A percentile compares a stretch with the other conserved stretches of the same genome.
These are phyloP conservation scores for Tephrocybe sp. DNA, from an alignment of 768 basidiomycete species.

Conservation along the genomic window DNA sequence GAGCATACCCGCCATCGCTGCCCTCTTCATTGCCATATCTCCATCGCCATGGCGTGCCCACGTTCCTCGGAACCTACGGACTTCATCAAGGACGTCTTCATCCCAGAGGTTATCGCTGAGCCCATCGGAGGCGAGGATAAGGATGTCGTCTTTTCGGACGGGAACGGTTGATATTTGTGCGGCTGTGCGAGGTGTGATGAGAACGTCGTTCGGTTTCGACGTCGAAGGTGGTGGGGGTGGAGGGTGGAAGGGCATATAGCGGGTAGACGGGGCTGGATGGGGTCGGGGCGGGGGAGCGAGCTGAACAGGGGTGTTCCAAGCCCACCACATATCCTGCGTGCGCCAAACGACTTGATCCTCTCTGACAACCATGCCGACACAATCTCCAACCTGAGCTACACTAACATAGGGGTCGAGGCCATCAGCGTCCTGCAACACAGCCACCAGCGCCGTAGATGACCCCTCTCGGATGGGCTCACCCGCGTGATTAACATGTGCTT, in stretches of 20 bases:
- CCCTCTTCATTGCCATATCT: slow-evolving; percentile 3
- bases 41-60: slow-evolving; percentile 4
- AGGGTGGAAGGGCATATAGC: slow-evolving; percentile 1
- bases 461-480: slow-evolving; percentile 48
- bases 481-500: slow-evolving; percentile 47
- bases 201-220: neutral
- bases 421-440: slow-evolving; percentile 50
- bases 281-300: slow-evolving; percentile 23
- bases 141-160: slow-evolving; percentile 67
- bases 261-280: neutral
- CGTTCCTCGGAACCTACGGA: slow-evolving; percentile 44
- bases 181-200: slow-evolving; percentile 34
- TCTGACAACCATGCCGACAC: slow-evolving; percentile 84
- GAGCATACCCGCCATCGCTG: slow-evolving; percentile 62
- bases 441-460: slow-evolving; percentile 68
- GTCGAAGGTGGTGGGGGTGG: slow-evolving; percentile 11
- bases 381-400: slow-evolving; percentile 86
- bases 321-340: slow-evolving; percentile 93
- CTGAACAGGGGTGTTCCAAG: slow-evolving; percentile 48
- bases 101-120: slow-evolving; percentile 89
- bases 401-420: slow-evolving; percentile 62
- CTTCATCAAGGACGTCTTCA: slow-evolving; percentile 82
- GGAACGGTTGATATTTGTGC: slow-evolving; percentile 71
- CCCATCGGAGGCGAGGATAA: slow-evolving; percentile 81
- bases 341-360: slow-evolving; percentile 79